phyloP scores from a whole-genome alignment of 495 filamentous ascomycete species.

The Lophiotrema nucula region DNA sequence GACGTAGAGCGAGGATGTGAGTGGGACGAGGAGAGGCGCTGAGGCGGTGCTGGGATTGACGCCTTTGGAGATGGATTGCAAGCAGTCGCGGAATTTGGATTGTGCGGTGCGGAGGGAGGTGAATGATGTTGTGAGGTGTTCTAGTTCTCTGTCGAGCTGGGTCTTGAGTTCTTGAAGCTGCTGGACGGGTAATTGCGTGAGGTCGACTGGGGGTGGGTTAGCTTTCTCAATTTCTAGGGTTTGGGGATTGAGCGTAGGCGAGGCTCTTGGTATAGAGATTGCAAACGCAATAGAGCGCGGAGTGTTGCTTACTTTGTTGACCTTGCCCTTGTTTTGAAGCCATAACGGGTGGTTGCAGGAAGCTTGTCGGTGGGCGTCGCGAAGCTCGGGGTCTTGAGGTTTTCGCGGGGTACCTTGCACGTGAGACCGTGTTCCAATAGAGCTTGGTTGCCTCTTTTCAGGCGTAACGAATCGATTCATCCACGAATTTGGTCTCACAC shows the following conservation, averaged over 20 bases:
- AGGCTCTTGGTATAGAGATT: not conserved
- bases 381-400: not conserved
- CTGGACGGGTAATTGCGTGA: constrained; percentile 55
- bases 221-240: not conserved
- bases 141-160: constrained; percentile 90
- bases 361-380: not conserved
- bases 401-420: too few relatives aligned
- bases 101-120: constrained; percentile 84
- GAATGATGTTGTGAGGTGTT: constrained; percentile 88
- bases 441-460: too few relatives aligned
- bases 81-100: constrained; percentile 86
- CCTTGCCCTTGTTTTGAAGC: constrained; percentile 23
- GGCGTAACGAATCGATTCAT: too few relatives aligned
- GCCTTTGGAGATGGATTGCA: constrained; percentile 57
- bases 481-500: too few relatives aligned
- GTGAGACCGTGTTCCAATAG: too few relatives aligned
- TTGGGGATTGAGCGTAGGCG: not conserved
- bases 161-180: constrained; percentile 76
- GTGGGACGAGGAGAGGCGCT: constrained; percentile 77
- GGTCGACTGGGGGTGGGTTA: constrained; percentile 53
- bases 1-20: constrained; percentile 93
- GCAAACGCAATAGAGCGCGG: not conserved
- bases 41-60: constrained; percentile 37
- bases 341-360: constrained; percentile 4
- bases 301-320: constrained; percentile 11